A percentile compares a stretch with the other conserved stretches of the same genome.
Evolutionary conservation across 495 filamentous ascomycete genomes (phyloP).

Genomic region (Aspergillus cristatus): DNA sequence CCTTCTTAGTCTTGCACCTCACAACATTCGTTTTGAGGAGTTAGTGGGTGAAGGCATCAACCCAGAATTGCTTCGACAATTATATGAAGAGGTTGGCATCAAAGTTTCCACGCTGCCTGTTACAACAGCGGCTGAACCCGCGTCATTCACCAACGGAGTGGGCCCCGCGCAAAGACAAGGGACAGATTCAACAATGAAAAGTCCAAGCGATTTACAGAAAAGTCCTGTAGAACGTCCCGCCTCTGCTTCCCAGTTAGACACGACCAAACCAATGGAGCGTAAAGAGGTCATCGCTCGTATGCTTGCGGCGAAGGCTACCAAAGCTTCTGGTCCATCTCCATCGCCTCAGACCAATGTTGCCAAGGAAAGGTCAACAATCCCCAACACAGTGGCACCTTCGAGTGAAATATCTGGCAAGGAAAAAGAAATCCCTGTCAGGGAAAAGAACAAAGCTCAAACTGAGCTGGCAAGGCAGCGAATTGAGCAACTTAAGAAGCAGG

Average conservation of each 20-base stretch:
- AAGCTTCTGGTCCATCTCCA: slow-evolving; percentile 12
- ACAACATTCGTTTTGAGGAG: slow-evolving; percentile 57
- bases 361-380: slow-evolving; percentile 14
- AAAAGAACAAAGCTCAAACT: slow-evolving; percentile 48
- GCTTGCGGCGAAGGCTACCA: slow-evolving; percentile 50
- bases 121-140: background rate
- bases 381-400: background rate
- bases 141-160: background rate
- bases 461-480: slow-evolving; percentile 45
- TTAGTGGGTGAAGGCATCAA: slow-evolving; percentile 67
- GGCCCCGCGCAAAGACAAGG: too few relatives aligned
- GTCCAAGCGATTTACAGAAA: slow-evolving; percentile 2
- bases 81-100: slow-evolving; percentile 60
- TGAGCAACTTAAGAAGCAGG: slow-evolving; percentile 40
- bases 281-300: slow-evolving; percentile 70
- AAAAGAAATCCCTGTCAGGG: slow-evolving; percentile 26
- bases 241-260: slow-evolving; percentile 9
- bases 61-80: slow-evolving; percentile 45
- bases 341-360: slow-evolving; percentile 10
- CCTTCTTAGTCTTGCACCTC: slow-evolving; percentile 51
- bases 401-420: slow-evolving; percentile 10
- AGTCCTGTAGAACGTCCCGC: slow-evolving; percentile 1
- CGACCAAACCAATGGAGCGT: slow-evolving; percentile 51
- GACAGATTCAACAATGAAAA: too few relatives aligned
- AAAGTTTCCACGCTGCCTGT: slow-evolving; percentile 14